Evolutionary conservation across 2,329 filamentous ascomycete species (phyloP).

Genomic region (Ophiosphaerella narmari): DNA sequence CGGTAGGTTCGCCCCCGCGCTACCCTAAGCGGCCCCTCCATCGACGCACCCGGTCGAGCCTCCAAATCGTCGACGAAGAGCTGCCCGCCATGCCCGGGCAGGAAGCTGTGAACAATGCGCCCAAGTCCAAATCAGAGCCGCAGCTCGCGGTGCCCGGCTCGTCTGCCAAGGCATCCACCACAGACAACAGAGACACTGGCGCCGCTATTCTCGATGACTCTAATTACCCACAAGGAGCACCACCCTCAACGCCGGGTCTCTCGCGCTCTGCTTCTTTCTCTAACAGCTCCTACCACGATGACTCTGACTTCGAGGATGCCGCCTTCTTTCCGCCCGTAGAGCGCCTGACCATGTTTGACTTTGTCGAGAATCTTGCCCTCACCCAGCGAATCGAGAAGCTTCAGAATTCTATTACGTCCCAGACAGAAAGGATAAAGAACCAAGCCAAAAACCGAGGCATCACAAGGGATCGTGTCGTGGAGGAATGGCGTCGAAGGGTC

Average conservation of each 20-base stretch:
- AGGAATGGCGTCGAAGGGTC: constrained; percentile 86
- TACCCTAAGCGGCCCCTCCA: constrained; percentile 27
- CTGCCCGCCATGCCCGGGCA: constrained; percentile 34
- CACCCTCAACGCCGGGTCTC: constrained; percentile 58
- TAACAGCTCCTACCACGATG: constrained; percentile 84
- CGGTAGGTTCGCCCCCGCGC: constrained; percentile 35
- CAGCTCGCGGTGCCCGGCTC: constrained; percentile 34
- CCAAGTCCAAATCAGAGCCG: constrained; percentile 37
- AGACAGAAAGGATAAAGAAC: constrained; percentile 85
- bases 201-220: constrained; percentile 46
- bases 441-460: constrained; percentile 77
- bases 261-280: constrained; percentile 83
- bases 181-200: constrained; percentile 31
- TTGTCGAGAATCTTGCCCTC: constrained; percentile 89
- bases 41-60: constrained; percentile 35
- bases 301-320: constrained; percentile 72
- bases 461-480: constrained; percentile 87
- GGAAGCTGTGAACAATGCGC: constrained; percentile 13
- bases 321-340: constrained; percentile 78
- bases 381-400: constrained; percentile 90
- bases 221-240: constrained; percentile 48
- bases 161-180: constrained; percentile 27
- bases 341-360: constrained; percentile 85
- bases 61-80: constrained; percentile 39
- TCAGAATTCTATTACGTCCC: constrained; percentile 78